Evolutionary conservation across 2,329 filamentous ascomycete species (phyloP).

Genomic region (Xylariomycetidae sp.): DNA sequence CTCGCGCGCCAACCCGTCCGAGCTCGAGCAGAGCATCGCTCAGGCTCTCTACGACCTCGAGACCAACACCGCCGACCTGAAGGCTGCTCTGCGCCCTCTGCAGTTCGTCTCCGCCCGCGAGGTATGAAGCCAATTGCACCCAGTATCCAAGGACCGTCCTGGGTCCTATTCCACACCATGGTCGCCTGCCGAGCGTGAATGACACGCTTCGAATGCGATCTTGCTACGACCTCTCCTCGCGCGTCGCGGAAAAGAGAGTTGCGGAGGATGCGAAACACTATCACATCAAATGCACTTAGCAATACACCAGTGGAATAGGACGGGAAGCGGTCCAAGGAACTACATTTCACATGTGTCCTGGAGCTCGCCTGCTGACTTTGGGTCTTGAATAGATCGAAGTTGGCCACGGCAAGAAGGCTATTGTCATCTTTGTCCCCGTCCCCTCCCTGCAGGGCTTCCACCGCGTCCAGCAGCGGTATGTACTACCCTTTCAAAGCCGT

Average conservation of each 20-base stretch:
- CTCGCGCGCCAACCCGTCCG: constrained; percentile 89
- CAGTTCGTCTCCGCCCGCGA: constrained; percentile 98
- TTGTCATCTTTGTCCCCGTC: constrained; percentile 99
- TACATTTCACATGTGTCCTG: constrained; percentile 45
- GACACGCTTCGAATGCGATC: too few species aligned
- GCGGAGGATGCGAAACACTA: constrained; percentile 14
- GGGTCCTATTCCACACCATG: constrained; percentile 21
- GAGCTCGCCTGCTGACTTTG: constrained; percentile 72
- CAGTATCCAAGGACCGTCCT: constrained; percentile 17
- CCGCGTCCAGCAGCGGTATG: constrained; percentile 99
- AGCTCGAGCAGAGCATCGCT: constrained; percentile 96
- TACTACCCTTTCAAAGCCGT: constrained; percentile 20
- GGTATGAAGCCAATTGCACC: constrained; percentile 61
- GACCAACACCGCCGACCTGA: constrained; percentile 98
- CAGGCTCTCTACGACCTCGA: constrained; percentile 98
- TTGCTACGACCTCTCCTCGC: constrained; percentile 15
- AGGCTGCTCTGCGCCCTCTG: constrained; percentile 90
- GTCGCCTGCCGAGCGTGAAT: constrained; percentile 11
- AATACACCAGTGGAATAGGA: constrained; percentile 53
- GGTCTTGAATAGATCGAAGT: constrained; percentile 88
- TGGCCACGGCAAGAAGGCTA: constrained; percentile 99
- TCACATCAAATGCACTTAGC: constrained; percentile 19
- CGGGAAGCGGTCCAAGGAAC: constrained; percentile 70
- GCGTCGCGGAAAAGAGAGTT: constrained; percentile 11
- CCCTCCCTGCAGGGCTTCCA: constrained; percentile 98